Conservation (phyloP, 192 early-diverging fungal species). For the Linderina pennispora region DNA sequence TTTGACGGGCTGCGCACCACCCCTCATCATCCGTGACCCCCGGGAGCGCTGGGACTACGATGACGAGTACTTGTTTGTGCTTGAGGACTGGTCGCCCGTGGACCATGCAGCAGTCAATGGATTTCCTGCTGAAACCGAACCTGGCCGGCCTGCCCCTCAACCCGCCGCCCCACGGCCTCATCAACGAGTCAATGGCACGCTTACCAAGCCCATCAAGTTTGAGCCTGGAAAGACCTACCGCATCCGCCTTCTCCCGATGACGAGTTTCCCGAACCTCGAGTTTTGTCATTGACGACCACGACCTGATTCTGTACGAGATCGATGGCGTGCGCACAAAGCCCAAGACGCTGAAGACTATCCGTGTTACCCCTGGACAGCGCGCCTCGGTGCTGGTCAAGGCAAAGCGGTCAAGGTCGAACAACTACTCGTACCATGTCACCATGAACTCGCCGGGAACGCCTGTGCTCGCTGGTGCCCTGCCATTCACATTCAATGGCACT, state of each 20-base stretch:
- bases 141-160: slow-evolving; percentile 44
- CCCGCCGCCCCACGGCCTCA: slow-evolving; percentile 51
- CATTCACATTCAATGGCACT: neutral
- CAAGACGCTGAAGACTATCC: slow-evolving; percentile 47
- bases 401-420: neutral
- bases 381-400: slow-evolving; percentile 70
- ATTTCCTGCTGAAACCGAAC: slow-evolving; percentile 46
- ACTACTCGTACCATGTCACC: neutral
- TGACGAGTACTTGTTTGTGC: slow-evolving; percentile 53
- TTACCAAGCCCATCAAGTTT: slow-evolving; percentile 50
- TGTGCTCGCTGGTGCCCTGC: no score
- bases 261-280: slow-evolving; percentile 60
- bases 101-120: slow-evolving; percentile 46
- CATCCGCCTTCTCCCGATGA: slow-evolving; percentile 73
- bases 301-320: slow-evolving; percentile 69
- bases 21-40: slow-evolving; percentile 62
- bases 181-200: slow-evolving; percentile 47
- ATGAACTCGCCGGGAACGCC: no score
- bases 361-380: slow-evolving; percentile 67
- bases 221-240: slow-evolving; percentile 73
- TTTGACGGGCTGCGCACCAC: slow-evolving; percentile 71
- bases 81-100: slow-evolving; percentile 67
- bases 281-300: slow-evolving; percentile 74
- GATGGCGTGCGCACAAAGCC: slow-evolving; percentile 64
- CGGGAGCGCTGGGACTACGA: slow-evolving; percentile 51